A percentile compares a stretch with the other conserved stretches of the same genome.
Evolutionary conservation across 345 rosid species (phyloP).

Genomic region (Clausena lansium): DNA sequence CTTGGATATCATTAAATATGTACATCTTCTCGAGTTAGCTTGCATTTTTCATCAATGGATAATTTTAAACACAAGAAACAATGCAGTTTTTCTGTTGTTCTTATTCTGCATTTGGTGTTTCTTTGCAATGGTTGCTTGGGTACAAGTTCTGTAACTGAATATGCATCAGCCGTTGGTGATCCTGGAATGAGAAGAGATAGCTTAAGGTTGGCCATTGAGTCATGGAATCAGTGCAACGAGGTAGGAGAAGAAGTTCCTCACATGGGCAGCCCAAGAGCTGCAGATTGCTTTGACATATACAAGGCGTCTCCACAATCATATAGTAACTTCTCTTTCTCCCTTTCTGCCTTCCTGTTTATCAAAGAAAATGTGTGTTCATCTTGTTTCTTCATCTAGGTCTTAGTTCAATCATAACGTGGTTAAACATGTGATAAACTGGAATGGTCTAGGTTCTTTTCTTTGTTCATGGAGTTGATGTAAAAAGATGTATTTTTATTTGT

Average conservation of each 20-base stretch:
- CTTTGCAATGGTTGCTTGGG: not conserved
- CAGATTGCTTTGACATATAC: conserved; percentile 71
- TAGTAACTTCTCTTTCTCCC: conserved; percentile 9
- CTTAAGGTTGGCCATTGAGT: conserved; percentile 56
- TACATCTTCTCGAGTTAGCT: not conserved
- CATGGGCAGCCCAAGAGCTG: conserved; percentile 77
- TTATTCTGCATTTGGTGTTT: conserved; percentile 10
- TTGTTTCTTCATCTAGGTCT: not conserved
- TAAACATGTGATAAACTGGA: not conserved
- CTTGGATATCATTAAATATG: not conserved
- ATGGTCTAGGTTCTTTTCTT: not conserved
- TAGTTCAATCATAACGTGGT: too few species aligned
- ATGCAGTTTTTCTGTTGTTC: not conserved
- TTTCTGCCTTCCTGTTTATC: not conserved
- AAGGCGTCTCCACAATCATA: conserved; percentile 19
- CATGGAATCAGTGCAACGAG: conserved; percentile 77
- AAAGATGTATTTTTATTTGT: not conserved
- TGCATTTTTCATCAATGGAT: conserved; percentile 27
- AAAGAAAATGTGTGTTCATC: not conserved
- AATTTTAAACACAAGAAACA: not conserved
- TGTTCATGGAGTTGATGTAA: not conserved
- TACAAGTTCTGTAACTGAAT: conserved; percentile 21
- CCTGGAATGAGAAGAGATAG: conserved; percentile 56
- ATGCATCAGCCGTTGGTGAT: conserved; percentile 40
- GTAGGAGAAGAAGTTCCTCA: conserved; percentile 56